Evolutionary conservation across 805 yeast genomes (phyloP), one percentile per base, ranked within the genome.

Genomic region (Yarrowia sp.): DNA sequence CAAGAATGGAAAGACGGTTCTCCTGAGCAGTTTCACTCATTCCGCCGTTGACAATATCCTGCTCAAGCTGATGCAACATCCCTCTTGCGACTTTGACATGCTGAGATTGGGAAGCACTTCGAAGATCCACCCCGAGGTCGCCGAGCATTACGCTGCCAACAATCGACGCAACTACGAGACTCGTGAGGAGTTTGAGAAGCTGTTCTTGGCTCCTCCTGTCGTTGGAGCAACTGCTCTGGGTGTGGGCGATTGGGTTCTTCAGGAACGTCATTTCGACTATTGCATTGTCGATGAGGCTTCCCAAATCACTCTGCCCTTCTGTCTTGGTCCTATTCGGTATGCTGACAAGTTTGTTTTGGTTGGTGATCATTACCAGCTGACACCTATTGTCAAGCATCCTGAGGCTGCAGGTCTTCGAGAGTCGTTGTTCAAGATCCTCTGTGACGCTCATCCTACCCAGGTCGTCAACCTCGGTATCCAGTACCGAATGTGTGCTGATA

Each of bases 231-330:
- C 99, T 0, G 91, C 97, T 74, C 80, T 94, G 53, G 93, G 97
- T 0, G 84, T 92, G 16, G 82, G 79, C 43, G 91, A 89, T 74
- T 82, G 87, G 75, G 77, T 87, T 2, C 88, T 92, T 73, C 67
- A 79, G 84, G 74, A 81, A 74, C 77, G 86, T 42, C 82, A 80
- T 15, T 95, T 95, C 77, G 99, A 95, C 74, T 94, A 90, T 75
- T 96, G 98, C 75, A 92, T 95, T 50, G 84, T 95, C 53, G 99
- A 95, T 77, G 99, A 95, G 77, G 98, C 98, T 0, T 92, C 98
- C 0, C 99, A 95, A 75, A 90, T 94, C 0, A 89, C 98, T 0
- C 82, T 94, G 83, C 99, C 99, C 0, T 83, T 91, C 7, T 90
- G 96, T 73, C 77, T 95, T 38, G 99, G 98, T 0, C 98, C 99